Base-by-base conservation (phyloP, 2,329 filamentous ascomycete species). In the Ascochyta pisi region DNA sequence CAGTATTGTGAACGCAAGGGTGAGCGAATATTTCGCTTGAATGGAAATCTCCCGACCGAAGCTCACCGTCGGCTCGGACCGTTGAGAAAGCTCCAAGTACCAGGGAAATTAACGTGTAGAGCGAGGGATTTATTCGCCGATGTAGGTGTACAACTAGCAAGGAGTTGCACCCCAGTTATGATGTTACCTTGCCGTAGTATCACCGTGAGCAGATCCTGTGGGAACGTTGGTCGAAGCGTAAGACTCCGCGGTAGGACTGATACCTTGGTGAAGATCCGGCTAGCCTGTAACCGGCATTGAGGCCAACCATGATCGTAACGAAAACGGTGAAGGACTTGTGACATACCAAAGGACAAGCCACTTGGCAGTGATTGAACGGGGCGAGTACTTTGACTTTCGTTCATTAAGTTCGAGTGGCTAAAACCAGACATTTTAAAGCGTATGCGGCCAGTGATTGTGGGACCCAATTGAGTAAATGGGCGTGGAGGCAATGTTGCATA, bases 1-100 rank as follows among this genome's bases (percentile, higher is more conserved):
- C 22, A 26, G 23, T 9, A 3, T 27, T 22, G n/a, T 12, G 26
- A 33, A 24, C 46, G 41, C 53, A 37, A 56, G 53, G 53, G 47
- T 56, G 47, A 51, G 53, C 53, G 53, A 56, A 10, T 2, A 29
- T 31, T 42, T 50, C 46, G 53, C 53, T 50, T 42, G 27, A 37
- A 3, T 22, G 46, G 13, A 5, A 19, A 38, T 50, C 37, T 42
- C 37, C 46, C 46, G 37, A 22, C 46, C 46, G 46, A 19, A 46
- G 23, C 41, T 42, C 12, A 19, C 46, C 31, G 34, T 35, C 53
- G 53, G 53, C 46, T 33, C 53, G 53, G 26, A 51, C 53, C 53
- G 53, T 38, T 23, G 19, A 19, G 19, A 19, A 19, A 39, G 42
- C 37, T 41, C 41, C 52, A 16, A 42, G 42, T 6, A 29, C 46